Base-by-base conservation (phyloP, 2,329 filamentous ascomycete species). In the Fusarium sp. region DNA sequence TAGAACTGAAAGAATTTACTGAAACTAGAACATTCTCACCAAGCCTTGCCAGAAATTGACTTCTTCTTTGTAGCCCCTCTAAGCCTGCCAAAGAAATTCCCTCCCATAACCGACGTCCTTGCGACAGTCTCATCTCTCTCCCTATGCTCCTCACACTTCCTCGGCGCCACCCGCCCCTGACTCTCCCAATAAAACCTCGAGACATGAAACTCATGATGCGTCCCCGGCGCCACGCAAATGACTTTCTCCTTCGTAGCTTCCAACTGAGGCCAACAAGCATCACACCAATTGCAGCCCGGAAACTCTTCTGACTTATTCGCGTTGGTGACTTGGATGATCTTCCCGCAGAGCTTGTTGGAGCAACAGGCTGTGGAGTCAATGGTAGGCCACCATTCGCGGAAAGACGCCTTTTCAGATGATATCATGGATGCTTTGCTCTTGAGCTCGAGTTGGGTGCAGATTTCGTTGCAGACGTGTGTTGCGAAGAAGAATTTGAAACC, bases 401-500 rank as follows among this genome's bases (percentile, higher is more conserved):
- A 84, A 36, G 69, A 48, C 30, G 74, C 77, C 1, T 57, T 66
- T 24, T 72, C 74, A 1, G 70, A 47, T 4, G 57, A 41, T 38
- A 81, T 65, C 72, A 77, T 79, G 2, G 47, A 51, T 1, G 54
- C 47, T 32, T 59, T 77, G 56, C 78, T 82, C 69, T 73, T 69
- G 11, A 84, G 79, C 17, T 63, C 66, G 3, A 84, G 75, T 28
- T 73, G 73, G 5, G 35, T 24, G 73, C 82, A 83, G 38, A 83
- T 66, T 2, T 62, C 42, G 56, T 82, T 83, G 75, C 82, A 84
- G 8, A 59, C 54, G 61, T 84, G 82, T 1, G 79, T 76, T 1
- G 78, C 63, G 47, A 84, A 84, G 75, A 84, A 84, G 59, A 82
- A 81, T 64, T 82, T 83, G 78, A 84, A 82, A 1, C 82, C 82